phyloP scores from a whole-genome alignment of 331 rosid genomes.

The Rhamnella rubrinervis region DNA sequence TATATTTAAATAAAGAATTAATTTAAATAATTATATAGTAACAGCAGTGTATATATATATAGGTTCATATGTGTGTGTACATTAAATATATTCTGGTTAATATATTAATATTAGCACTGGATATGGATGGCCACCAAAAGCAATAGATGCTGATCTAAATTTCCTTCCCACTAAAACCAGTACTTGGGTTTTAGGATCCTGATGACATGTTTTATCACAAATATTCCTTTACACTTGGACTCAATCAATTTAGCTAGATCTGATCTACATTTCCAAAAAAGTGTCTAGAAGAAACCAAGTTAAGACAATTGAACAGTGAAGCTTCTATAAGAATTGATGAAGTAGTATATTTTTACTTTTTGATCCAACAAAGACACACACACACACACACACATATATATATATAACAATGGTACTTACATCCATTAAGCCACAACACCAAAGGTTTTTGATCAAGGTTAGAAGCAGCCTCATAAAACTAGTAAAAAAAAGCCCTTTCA shows the following conservation, averaged over 20 bases:
- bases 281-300: neutral
- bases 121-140: no score
- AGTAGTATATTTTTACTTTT: neutral
- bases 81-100: no score
- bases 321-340: neutral
- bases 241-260: conserved; percentile 1
- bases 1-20: neutral
- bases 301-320: conserved; percentile 1
- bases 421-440: conserved; percentile 92
- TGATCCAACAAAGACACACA: neutral
- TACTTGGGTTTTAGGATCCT: neutral
- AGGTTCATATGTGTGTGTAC: no score
- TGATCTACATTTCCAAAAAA: neutral
- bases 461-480: conserved; percentile 71
- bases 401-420: conserved; percentile 32
- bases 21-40: no score
- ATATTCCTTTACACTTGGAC: neutral
- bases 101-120: no score
- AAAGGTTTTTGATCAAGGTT: conserved; percentile 55
- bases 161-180: no score
- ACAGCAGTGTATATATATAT: no score
- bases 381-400: neutral
- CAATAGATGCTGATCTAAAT: no score
- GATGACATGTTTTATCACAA: neutral
- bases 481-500: conserved; percentile 74